Base-by-base conservation (phyloP, 2,329 filamentous ascomycete species). In the Fusarium scirpi region DNA sequence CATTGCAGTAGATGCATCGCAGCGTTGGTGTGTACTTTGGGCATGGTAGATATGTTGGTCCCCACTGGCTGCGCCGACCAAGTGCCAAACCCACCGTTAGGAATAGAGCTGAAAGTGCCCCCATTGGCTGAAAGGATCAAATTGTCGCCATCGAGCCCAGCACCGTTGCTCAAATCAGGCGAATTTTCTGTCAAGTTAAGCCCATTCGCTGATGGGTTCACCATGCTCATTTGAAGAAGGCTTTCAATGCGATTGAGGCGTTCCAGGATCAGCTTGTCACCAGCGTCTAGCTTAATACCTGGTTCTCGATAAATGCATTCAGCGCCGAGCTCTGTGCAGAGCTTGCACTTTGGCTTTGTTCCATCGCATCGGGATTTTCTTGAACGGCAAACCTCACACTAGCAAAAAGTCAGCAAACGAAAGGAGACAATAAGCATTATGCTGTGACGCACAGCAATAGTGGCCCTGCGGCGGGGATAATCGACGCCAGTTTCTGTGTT, bases 221-320 rank as follows among this genome's bases (percentile, higher is more conserved):
- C 82, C 71, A 94, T 82, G 70, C 84, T 91, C 69, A 90, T 89
- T 77, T 94, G 91, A n/a, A 96, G 84, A 46, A 96, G 82, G 53
- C 86, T 91, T 79, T 96, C 93, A 74, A 96, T 94, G 56, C 91
- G 89, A 73, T 87, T 89, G 38, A 96, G 84, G 59, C 91, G 90
- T 77, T 95, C 93, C 40, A 96, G 82, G 66, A 96, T 96, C 60
- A 96, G 84, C 81, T 94, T 95, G 83, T 95, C 93, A 70, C 93
- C 93, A 38, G 92, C 92, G 78, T 96, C 93, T 12, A 96, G 87
- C 81, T 96, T 96, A 83, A 95, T 93, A 5, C 92, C 92, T 9
- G 93, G 93, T 78, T 96, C 93, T 69, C 93, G 88, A 79, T 96
- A 96, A 70, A 94, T 87, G 79, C 93, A 96, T 69, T 95, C 92